phyloP scores from a whole-genome alignment of 2,329 filamentous ascomycete genomes.

The Ophiobolus disseminans region DNA sequence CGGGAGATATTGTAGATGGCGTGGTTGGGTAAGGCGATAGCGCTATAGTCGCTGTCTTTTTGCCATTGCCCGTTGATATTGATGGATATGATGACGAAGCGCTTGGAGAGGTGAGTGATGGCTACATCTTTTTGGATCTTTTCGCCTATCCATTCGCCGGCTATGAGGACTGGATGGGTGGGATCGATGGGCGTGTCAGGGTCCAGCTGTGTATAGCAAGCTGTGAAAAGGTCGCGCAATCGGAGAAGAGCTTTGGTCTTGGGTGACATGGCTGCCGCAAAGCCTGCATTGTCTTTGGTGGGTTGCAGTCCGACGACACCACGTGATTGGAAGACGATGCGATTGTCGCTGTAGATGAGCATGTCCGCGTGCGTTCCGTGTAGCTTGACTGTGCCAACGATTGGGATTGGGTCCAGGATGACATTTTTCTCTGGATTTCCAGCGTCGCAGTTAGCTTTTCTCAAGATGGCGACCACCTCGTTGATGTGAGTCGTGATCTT shows the following conservation, averaged over 20 bases:
- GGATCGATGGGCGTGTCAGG: conserved; percentile 8
- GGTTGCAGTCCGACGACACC: conserved; percentile 25
- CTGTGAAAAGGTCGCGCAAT: conserved; percentile 25
- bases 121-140: conserved; percentile 39
- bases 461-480: conserved; percentile 23
- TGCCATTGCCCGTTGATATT: conserved; percentile 37
- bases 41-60: conserved; percentile 25
- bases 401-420: conserved; percentile 17
- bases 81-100: conserved; percentile 37
- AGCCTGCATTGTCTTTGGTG: conserved; percentile 33
- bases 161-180: conserved; percentile 28
- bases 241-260: conserved; percentile 19
- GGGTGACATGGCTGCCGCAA: conserved; percentile 29
- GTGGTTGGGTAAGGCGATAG: conserved; percentile 24
- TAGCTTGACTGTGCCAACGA: conserved; percentile 41
- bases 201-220: conserved; percentile 28
- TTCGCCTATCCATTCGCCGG: conserved; percentile 40
- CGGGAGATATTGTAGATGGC: conserved; percentile 36
- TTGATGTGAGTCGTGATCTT: conserved; percentile 39
- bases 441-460: conserved; percentile 13
- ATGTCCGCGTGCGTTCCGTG: conserved; percentile 46
- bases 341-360: conserved; percentile 26
- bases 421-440: conserved; percentile 7
- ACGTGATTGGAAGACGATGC: conserved; percentile 33
- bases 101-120: conserved; percentile 29